Evolutionary conservation across 768 basidiomycete species (phyloP).

Genomic region (Galerina sulciceps): DNA sequence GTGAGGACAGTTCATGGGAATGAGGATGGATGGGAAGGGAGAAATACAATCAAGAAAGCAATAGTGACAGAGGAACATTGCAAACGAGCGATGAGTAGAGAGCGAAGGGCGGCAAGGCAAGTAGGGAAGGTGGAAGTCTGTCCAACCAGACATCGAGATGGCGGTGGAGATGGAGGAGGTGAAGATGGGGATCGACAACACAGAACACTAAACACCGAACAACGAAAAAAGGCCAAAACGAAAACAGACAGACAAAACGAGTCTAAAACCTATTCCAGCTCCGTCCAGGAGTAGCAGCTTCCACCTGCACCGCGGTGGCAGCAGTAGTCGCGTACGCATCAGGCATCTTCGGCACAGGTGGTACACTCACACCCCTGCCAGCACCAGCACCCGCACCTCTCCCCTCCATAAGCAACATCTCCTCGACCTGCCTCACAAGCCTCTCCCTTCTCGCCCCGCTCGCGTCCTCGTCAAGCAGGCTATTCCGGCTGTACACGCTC

Average conservation of each 20-base stretch:
- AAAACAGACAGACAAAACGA: too few relatives aligned
- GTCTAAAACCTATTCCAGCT: constrained; percentile 36
- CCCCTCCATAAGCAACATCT: constrained; percentile 45
- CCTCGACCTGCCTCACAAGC: constrained; percentile 56
- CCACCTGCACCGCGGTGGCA: neutral
- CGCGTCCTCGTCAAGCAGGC: constrained; percentile 56
- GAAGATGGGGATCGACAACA: too few relatives aligned
- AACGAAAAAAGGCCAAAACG: constrained; percentile 15
- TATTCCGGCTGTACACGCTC: constrained; percentile 53
- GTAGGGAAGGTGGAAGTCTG: too few relatives aligned
- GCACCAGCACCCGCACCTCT: constrained; percentile 9
- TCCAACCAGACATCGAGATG: too few relatives aligned
- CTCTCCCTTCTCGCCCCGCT: constrained; percentile 50
- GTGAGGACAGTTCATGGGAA: too few relatives aligned
- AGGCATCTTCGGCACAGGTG: constrained; percentile 51
- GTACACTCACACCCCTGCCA: constrained; percentile 26
- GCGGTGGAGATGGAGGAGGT: too few relatives aligned
- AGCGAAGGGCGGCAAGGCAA: too few relatives aligned
- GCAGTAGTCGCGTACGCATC: constrained; percentile 26
- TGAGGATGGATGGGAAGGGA: too few relatives aligned
- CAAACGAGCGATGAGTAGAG: too few relatives aligned
- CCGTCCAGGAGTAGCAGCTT: constrained; percentile 19
- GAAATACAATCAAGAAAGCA: constrained; percentile 6
- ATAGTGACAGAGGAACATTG: too few relatives aligned
- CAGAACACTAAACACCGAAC: too few relatives aligned